These are phyloP conservation scores for Kurtzmaniella cleridarum DNA, from an alignment of 805 yeast genomes.

Conservation along the genomic window DNA sequence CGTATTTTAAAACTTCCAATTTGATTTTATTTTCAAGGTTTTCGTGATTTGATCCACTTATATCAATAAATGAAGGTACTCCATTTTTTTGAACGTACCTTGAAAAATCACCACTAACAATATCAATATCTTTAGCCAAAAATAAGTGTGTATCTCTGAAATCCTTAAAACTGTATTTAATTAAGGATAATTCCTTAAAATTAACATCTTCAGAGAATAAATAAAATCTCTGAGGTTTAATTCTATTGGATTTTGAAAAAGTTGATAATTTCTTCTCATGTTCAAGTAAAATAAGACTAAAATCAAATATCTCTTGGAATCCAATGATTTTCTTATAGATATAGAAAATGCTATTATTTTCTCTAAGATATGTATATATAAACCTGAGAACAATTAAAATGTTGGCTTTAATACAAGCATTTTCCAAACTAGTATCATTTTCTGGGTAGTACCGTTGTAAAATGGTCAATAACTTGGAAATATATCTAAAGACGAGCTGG, in stretches of 20 bases:
- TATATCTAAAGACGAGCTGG: background rate
- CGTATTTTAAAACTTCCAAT: slow-evolving; percentile 14
- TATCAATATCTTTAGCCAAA: slow-evolving; percentile 14
- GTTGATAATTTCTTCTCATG: slow-evolving; percentile 1
- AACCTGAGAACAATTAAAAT: slow-evolving; percentile 35
- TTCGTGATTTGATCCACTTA: background rate
- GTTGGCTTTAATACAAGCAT: slow-evolving; percentile 3
- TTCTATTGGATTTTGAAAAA: slow-evolving; percentile 19
- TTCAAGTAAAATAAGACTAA: slow-evolving; percentile 1
- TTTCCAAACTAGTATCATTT: slow-evolving; percentile 1
- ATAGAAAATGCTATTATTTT: slow-evolving; percentile 24
- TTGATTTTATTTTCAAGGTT: background rate
- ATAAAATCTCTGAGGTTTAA: slow-evolving; percentile 42
- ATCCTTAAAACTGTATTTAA: slow-evolving; percentile 52
- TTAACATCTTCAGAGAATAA: slow-evolving; percentile 62
- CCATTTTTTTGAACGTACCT: background rate
- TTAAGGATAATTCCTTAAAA: slow-evolving; percentile 46
- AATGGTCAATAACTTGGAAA: slow-evolving; percentile 3
- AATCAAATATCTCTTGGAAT: background rate
- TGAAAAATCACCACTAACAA: slow-evolving; percentile 18
- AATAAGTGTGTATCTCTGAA: slow-evolving; percentile 53
- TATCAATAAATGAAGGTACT: slow-evolving; percentile 1
- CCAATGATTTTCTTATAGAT: background rate
- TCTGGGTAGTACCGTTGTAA: background rate
- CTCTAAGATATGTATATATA: slow-evolving; percentile 52